Evolutionary conservation across 805 yeast species (phyloP), one percentile per base, ranked within the genome.

Genomic region (Candida yuanshanica): DNA sequence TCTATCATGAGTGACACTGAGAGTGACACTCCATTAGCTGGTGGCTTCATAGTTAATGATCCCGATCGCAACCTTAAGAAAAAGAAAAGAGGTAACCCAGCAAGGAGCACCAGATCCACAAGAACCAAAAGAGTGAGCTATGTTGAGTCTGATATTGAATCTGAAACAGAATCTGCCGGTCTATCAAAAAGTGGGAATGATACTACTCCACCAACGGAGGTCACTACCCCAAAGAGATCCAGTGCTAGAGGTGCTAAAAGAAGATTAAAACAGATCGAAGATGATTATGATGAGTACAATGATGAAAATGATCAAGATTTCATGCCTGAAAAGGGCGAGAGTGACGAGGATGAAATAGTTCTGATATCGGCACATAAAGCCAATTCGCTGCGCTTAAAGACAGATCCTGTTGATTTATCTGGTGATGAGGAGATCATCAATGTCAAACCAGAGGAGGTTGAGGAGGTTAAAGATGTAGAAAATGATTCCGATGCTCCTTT

Each of bases 281-380:
- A 66, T 21, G 66, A 60, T 31, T 65, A 65, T 39, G 62, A 55
- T 4, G 70, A 65, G 37, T 51, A 49, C 41, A 53, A 58, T 26
- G 58, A 55, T 24, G 55, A 50, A 10, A 53, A 44, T 12, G 68
- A 60, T 37, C 56, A 52, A 36, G 56, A 43, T 36, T 43, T 39
- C 25, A 22, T 39, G 9, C 24, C 14, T 5, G 41, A 32, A 14
- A 33, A 31, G 5, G 17, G 11, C 24, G 52, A 39, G 20, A 65
- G 57, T 33, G 62, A 53, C 21, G 45, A 50, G 14, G 62, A 57
- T 39, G 58, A 63, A 35, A 44, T 49, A 13, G 38, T 55, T 5
- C 36, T 52, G 11, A 25, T 49, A 31, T 31, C 34, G 16, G 34
- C 34, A 17, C 22, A 31, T 5, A 31, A n/a, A 31, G 4, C 22